These are phyloP conservation scores for Lachancea mirantina DNA, from an alignment of 805 yeast species.

Conservation along the genomic window DNA sequence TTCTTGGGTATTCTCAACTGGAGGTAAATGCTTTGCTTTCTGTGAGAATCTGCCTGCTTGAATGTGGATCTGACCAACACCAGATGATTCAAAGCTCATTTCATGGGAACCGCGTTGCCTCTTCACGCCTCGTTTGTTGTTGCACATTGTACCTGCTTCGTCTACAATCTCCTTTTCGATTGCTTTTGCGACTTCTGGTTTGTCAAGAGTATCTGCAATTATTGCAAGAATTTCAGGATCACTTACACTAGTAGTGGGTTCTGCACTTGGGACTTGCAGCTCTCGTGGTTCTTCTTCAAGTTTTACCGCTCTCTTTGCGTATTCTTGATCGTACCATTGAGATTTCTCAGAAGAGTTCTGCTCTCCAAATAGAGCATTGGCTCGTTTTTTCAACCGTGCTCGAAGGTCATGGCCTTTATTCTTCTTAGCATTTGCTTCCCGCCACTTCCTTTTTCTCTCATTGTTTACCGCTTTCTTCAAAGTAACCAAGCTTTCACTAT, in stretches of 20 bases:
- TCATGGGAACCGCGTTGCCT: too few species aligned
- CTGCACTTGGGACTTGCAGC: slow-evolving; percentile 5
- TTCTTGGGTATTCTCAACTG: neutral
- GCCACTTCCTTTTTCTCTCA: slow-evolving; percentile 32
- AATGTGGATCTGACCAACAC: neutral
- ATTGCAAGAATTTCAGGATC: slow-evolving; percentile 28
- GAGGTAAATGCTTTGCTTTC: neutral
- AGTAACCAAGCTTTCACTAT: slow-evolving; percentile 15
- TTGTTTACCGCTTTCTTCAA: slow-evolving; percentile 25
- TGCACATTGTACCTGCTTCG: slow-evolving; percentile 9
- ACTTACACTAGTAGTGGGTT: slow-evolving; percentile 16
- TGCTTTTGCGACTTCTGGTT: slow-evolving; percentile 23
- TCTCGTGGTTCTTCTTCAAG: slow-evolving; percentile 11
- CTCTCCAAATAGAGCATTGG: slow-evolving; percentile 58
- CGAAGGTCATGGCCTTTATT: slow-evolving; percentile 86
- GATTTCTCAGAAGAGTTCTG: slow-evolving; percentile 46
- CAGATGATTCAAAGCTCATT: too few species aligned
- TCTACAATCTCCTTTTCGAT: slow-evolving; percentile 23
- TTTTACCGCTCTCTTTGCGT: slow-evolving; percentile 46
- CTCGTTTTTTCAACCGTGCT: slow-evolving; percentile 68
- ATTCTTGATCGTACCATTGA: slow-evolving; percentile 72
- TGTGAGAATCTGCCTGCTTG: neutral
- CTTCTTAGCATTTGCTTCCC: slow-evolving; percentile 56
- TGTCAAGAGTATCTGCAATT: slow-evolving; percentile 22
- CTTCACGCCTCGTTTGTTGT: slow-evolving; percentile 2